Percentiles rank a stretch among this genome's conserved stretches.
phyloP scores from a whole-genome alignment of 2,329 filamentous ascomycete genomes.

The Metarhizium brunneum region DNA sequence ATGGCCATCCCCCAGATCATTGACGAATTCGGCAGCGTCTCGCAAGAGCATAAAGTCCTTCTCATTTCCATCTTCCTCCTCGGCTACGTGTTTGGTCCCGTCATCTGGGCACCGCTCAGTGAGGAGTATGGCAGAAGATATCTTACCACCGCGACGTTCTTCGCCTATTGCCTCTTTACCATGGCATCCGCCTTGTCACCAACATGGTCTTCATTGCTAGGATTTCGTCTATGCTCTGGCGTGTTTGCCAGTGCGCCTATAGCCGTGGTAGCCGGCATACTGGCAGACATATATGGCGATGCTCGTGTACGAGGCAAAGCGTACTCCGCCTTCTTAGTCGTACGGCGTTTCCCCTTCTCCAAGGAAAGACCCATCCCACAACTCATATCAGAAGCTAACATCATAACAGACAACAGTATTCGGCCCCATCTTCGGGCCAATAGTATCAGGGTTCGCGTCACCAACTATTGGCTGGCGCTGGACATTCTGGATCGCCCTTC shows the following conservation, averaged over 20 bases:
- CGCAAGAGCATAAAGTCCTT: constrained; percentile 36
- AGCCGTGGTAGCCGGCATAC: constrained; percentile 51
- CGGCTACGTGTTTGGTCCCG: constrained; percentile 51
- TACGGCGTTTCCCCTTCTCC: constrained; percentile 13
- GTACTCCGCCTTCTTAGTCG: constrained; percentile 44
- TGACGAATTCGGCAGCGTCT: constrained; percentile 45
- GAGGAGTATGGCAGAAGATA: constrained; percentile 53
- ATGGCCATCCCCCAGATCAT: constrained; percentile 51
- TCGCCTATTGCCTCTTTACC: constrained; percentile 39
- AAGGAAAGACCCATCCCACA: background rate
- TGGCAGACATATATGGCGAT: constrained; percentile 57
- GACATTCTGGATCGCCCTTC: constrained; percentile 61
- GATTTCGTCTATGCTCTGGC: constrained; percentile 46
- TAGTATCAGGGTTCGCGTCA: constrained; percentile 54
- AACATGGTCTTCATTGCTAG: constrained; percentile 40
- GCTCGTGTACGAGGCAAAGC: constrained; percentile 4
- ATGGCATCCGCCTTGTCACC: constrained; percentile 47
- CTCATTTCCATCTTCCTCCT: constrained; percentile 56
- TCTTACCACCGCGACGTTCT: constrained; percentile 35
- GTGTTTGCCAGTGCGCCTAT: constrained; percentile 49
- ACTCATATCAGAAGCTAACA: background rate
- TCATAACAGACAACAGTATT: constrained; percentile 45
- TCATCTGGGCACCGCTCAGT: constrained; percentile 56
- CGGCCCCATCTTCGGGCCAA: constrained; percentile 57
- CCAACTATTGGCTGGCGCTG: constrained; percentile 56